Evolutionary conservation across 2,329 filamentous ascomycete species (phyloP).

Genomic region (Penicillium decumbens): DNA sequence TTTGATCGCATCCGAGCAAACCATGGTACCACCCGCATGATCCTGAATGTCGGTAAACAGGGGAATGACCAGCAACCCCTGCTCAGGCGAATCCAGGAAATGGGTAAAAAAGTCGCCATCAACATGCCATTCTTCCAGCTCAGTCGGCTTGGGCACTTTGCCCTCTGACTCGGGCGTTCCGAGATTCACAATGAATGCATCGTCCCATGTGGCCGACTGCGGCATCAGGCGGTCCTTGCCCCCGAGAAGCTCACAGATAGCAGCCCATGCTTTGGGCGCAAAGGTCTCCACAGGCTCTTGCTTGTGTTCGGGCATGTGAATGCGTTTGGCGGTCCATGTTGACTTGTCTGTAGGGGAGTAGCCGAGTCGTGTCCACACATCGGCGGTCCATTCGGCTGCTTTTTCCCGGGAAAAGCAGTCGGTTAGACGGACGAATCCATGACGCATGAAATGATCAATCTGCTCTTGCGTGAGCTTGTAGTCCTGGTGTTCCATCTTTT

Average conservation of each 20-base stretch:
- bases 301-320: conserved; percentile 61
- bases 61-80: conserved; percentile 64
- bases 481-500: neutral
- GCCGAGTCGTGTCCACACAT: conserved; percentile 61
- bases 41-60: conserved; percentile 60
- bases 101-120: conserved; percentile 70
- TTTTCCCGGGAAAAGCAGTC: conserved; percentile 50
- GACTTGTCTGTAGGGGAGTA: conserved; percentile 60
- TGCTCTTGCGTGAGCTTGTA: conserved; percentile 43
- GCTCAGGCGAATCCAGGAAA: conserved; percentile 66
- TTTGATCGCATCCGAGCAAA: conserved; percentile 58
- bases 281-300: conserved; percentile 52
- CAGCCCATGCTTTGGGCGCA: conserved; percentile 62
- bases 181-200: conserved; percentile 66
- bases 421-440: conserved; percentile 54
- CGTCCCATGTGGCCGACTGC: conserved; percentile 56
- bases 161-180: conserved; percentile 54
- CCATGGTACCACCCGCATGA: conserved; percentile 60
- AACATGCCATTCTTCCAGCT: conserved; percentile 62
- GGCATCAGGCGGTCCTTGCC: conserved; percentile 54
- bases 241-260: conserved; percentile 63
- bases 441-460: conserved; percentile 51
- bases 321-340: conserved; percentile 60
- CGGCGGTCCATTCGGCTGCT: conserved; percentile 46
- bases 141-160: conserved; percentile 47